Evolutionary conservation across 2,329 filamentous ascomycete genomes (phyloP), one percentile per base, ranked within the genome.

Genomic region (Neonectria hederae): DNA sequence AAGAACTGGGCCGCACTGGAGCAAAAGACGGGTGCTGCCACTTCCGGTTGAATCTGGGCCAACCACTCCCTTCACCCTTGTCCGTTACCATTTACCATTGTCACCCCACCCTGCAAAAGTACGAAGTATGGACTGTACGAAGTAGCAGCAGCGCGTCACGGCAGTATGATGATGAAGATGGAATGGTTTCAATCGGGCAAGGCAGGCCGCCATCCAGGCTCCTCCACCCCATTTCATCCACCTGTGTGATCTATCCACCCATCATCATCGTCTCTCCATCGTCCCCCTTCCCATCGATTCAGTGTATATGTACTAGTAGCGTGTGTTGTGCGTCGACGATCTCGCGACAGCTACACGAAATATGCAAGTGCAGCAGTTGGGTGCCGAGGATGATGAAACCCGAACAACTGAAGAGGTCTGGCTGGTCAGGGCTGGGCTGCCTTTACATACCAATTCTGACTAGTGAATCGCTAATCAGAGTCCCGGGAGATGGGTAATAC

Each of bases 401-500:
- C 19, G 21, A 30, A n/a, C n/a, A 49, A 28, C 46, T 49, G 32
- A 26, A 28, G 14, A 24, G 22, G 26, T 21, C 30, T 17, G 24
- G 11, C 28, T 30, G 26, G 53, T 26, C 35, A 49, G 28, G 59
- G 8, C 22, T 30, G 40, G 32, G 35, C 48, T 55, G 43, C 52
- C 43, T 54, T 43, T 42, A n/a, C n/a, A n/a, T n/a, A 46, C 21
- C 24, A 42, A 60, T 19, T 11, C 38, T 9, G n/a, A 19, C n/a
- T 42, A 42, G 38, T 42, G 17, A n/a, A 55, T 62, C 59, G 59
- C 59, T 52, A 52, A 56, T 62, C 59, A 54, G 19, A 43, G 45
- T 53, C 40, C 56, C 56, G 22, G 49, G 24, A 19, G 22, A 54
- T 55, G 52, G 52, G 43, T 48, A 60, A 26, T 49, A 45, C 21